Evolutionary conservation across 495 filamentous ascomycete genomes (phyloP).

Genomic region (Xylaria castorea): DNA sequence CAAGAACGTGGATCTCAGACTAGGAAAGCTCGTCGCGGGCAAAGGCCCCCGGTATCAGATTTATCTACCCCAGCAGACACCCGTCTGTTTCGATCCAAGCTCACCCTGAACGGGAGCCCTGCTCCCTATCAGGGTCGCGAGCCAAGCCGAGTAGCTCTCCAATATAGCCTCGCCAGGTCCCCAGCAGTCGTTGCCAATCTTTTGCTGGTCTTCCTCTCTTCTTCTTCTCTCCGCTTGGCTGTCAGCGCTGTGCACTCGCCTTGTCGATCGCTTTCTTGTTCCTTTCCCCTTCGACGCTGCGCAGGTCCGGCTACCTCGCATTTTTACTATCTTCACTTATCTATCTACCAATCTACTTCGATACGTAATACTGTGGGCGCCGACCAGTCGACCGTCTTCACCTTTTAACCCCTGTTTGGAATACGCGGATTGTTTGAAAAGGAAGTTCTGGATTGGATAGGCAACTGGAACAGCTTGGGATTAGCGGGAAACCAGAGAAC

Average conservation of each 20-base stretch:
- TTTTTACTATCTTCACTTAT: slow-evolving; percentile 40
- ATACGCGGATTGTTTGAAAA: neutral
- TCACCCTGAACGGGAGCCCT: slow-evolving; percentile 40
- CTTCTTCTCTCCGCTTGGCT: slow-evolving; percentile 39
- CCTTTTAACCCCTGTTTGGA: neutral
- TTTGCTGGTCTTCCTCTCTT: slow-evolving; percentile 38
- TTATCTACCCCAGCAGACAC: slow-evolving; percentile 37
- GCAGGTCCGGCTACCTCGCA: slow-evolving; percentile 58
- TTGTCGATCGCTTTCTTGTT: slow-evolving; percentile 55
- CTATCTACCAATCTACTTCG: slow-evolving; percentile 25
- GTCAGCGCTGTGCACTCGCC: slow-evolving; percentile 53
- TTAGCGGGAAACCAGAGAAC: slow-evolving; percentile 28
- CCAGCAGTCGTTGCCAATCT: slow-evolving; percentile 39
- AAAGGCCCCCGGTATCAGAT: slow-evolving; percentile 49
- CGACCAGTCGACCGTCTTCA: slow-evolving; percentile 1
- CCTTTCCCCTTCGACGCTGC: slow-evolving; percentile 38
- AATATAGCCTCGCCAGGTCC: slow-evolving; percentile 50
- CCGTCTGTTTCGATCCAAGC: slow-evolving; percentile 49
- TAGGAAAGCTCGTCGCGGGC: slow-evolving; percentile 42
- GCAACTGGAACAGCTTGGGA: slow-evolving; percentile 8
- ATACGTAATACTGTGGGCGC: slow-evolving; percentile 25
- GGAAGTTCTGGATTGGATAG: neutral
- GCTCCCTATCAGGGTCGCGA: slow-evolving; percentile 35
- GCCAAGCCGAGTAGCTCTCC: slow-evolving; percentile 34
- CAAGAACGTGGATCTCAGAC: slow-evolving; percentile 54